Evolutionary conservation across 2,329 filamentous ascomycete species (phyloP).

Genomic region (Grosmannia huntii): DNA sequence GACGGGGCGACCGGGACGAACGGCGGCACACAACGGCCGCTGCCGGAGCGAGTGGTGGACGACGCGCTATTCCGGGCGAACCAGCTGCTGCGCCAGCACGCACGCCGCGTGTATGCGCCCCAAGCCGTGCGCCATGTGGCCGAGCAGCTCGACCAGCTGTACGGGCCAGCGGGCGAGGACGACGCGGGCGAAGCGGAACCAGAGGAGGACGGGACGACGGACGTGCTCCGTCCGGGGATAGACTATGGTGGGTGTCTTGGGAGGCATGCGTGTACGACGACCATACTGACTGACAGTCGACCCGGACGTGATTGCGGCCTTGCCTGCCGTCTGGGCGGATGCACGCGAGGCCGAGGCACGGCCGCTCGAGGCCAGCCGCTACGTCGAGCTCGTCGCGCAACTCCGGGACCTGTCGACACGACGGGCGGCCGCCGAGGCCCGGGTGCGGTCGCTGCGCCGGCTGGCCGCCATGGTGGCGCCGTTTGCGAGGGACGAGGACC

Average conservation of each 20-base stretch:
- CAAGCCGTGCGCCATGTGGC: conserved; percentile 59
- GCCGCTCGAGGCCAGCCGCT: conserved; percentile 36
- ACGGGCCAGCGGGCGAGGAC: conserved; percentile 34
- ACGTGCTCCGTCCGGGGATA: conserved; percentile 21
- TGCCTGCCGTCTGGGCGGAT: conserved; percentile 34
- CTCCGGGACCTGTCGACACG: conserved; percentile 37
- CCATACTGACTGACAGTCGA: conserved; percentile 20
- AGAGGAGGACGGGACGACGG: conserved; percentile 7
- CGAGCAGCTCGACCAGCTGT: conserved; percentile 58
- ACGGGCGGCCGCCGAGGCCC: conserved; percentile 21
- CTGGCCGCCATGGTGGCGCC: conserved; percentile 40
- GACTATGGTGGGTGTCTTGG: conserved; percentile 33
- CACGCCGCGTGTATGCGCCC: conserved; percentile 50
- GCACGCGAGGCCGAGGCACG: conserved; percentile 23
- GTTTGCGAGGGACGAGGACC: conserved; percentile 19
- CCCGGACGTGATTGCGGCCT: conserved; percentile 28
- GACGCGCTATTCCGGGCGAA: conserved; percentile 48
- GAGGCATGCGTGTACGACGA: too few relatives aligned
- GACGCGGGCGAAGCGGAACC: conserved; percentile 15
- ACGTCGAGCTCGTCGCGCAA: conserved; percentile 33
- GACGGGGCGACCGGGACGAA: conserved; percentile 9
- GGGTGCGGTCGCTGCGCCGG: conserved; percentile 31
- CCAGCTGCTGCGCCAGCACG: conserved; percentile 50
- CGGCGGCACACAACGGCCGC: conserved; percentile 15
- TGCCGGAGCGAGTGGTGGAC: conserved; percentile 38